Evolutionary conservation across 2,329 filamentous ascomycete genomes (phyloP).

Genomic region (Calonectria multiphialidica): DNA sequence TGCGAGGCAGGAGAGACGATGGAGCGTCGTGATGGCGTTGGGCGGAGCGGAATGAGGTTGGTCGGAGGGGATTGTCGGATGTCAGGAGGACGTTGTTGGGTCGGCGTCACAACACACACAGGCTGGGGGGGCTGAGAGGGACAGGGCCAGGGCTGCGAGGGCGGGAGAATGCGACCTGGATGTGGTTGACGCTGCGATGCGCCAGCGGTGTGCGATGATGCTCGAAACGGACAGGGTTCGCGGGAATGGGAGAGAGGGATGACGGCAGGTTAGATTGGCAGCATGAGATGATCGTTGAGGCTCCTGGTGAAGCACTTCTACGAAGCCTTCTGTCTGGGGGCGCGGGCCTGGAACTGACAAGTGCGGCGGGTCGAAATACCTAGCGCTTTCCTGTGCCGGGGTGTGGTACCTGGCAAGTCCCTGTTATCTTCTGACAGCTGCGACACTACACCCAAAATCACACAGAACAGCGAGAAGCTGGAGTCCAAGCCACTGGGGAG

Average conservation of each 20-base stretch:
- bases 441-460: constrained; percentile 9
- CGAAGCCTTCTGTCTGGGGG: not conserved
- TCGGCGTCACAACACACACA: constrained; percentile 28
- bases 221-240: not conserved
- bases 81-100: constrained; percentile 18
- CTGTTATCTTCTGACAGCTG: constrained; percentile 17
- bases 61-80: constrained; percentile 1
- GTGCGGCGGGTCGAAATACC: constrained; percentile 13
- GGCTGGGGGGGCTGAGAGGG: constrained; percentile 22
- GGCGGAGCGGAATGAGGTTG: not conserved
- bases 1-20: constrained; percentile 17
- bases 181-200: constrained; percentile 11
- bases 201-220: constrained; percentile 23
- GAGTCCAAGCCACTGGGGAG: not conserved
- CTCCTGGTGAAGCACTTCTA: not conserved
- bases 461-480: constrained; percentile 1
- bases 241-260: not conserved
- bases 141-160: constrained; percentile 14
- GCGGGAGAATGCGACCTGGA: not conserved
- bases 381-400: not conserved
- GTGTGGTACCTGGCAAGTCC: constrained; percentile 4
- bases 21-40: constrained; percentile 23
- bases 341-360: constrained; percentile 25
- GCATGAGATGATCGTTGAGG: constrained; percentile 6
- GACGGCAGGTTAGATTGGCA: not conserved